Base-by-base conservation (phyloP, 2,329 filamentous ascomycete genomes). In the Fusarium tuaranense region DNA sequence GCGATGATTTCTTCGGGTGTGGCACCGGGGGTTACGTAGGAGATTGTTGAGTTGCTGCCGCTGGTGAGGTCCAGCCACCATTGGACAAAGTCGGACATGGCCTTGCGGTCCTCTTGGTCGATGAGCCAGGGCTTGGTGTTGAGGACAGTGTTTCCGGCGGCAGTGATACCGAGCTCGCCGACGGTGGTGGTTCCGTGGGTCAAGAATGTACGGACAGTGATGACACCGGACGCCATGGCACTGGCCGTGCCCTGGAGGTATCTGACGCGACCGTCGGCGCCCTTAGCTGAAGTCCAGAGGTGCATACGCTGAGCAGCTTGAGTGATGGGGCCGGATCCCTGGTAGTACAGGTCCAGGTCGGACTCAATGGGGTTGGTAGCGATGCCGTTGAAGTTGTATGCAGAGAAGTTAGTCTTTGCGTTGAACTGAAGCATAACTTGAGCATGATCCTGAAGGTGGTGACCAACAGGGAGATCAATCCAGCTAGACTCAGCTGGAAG, bases 381-480 rank as follows among this genome's bases (percentile, higher is more conserved):
- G 5, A 79, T 77, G 53, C 61, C 65, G 22, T 74, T 78, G 65
- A 79, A 79, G 63, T 69, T 67, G 69, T 79, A 79, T 0, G 77
- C 75, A 2, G 53, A 78, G 5, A 79, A 79, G 73, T 79, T 79
- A 38, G 48, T 59, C 44, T 69, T 67, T 0, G 71, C 44, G 51
- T 76, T 79, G 68, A 79, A 79, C 66, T 79, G 77, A 2, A 79
- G 66, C 70, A 72, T 76, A 1, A 85, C 81, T 69, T 87, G 87
- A 53, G 84, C 83, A 69, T 89, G 88, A 61, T 91, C 89, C 62
- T 89, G 86, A 1, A 91, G 82, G 69, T 90, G 90, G 70, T 89
- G 86, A 3, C 89, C 89, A 1, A 91, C 89, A 0, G 89, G 89
- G 1, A 90, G 84, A 22, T 87, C 83, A 51, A 91, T 89, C 87